phyloP scores from a whole-genome alignment of 148 eudicot species.

The Rheum nobile region DNA sequence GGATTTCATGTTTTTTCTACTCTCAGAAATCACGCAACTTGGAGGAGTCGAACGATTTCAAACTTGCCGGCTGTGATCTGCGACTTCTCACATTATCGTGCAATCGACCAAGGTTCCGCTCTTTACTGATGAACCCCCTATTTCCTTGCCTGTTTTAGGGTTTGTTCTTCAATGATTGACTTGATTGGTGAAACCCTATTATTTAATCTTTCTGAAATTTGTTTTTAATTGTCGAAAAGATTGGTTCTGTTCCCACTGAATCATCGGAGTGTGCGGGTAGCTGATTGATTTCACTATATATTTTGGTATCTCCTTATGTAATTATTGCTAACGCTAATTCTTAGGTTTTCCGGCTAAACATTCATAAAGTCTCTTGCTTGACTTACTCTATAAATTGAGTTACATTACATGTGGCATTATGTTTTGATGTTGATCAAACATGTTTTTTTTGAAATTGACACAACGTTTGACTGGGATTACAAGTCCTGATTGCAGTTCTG shows the following conservation, averaged over 20 bases:
- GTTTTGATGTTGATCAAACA: background rate
- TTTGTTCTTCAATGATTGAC: background rate
- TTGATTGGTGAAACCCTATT: conserved; percentile 1
- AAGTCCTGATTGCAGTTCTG: background rate
- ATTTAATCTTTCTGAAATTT: background rate
- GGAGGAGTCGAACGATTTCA: background rate
- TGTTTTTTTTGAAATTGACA: background rate
- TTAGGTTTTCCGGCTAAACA: background rate
- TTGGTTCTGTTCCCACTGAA: background rate
- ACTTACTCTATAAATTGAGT: background rate
- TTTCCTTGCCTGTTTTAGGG: background rate
- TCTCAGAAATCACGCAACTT: background rate
- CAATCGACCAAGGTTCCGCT: background rate
- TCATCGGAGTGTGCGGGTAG: background rate
- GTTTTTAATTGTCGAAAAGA: background rate
- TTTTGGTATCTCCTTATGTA: background rate
- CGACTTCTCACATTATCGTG: background rate
- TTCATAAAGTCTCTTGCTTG: background rate
- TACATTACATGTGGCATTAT: background rate
- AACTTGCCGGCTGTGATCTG: background rate
- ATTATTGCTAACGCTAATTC: background rate
- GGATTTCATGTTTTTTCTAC: background rate
- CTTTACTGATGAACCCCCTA: background rate
- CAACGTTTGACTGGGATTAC: background rate
- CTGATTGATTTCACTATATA: background rate